Evolutionary conservation across 768 basidiomycete species (phyloP), one percentile per base, ranked within the genome.

Genomic region (Trametes gibbosa): DNA sequence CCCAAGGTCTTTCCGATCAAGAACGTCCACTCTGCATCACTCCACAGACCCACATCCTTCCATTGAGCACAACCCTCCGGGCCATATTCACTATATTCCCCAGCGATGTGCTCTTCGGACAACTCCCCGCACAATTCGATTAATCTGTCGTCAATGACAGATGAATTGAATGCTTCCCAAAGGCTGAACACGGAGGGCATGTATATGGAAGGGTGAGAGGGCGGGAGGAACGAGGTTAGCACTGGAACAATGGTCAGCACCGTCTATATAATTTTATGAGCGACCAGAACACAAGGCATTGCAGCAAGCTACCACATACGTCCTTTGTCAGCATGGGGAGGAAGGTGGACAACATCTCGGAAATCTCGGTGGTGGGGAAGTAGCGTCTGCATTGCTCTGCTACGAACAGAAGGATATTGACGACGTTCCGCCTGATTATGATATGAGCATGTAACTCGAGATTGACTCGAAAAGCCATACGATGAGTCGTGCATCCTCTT

Each of bases 31-130:
- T 98, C 86, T 42, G 82, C 77, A 57, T 92, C 82, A 5, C 83
- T 86, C 83, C 93, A 95, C 54, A 98, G 95, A 13, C 95, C 95
- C 35, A 98, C 81, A 64, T 92, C 90, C 70, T 87, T 88, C 85
- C 86, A 89, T 56, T 75, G 73, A 8, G 84, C 81, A 39, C 80
- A 79, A 50, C 81, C 83, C 64, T 84, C 81, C 49, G 72, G 71
- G 9, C 81, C 84, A n/a, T 74, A 77, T 43, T 75, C 76, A n/a
- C 83, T 82, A 39, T 70, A 69, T 21, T 78, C 73, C 19, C 87
- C 86, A 21, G 83, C 72, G 23, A 87, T 78, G 66, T 91, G 86
- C 66, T 89, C 86, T 69, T 89, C 86, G 0, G 89, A 77, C 23
- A 93, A 72, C 27, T 84, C 78, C 37, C 86, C 89, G 50, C 84